Conservation (phyloP, 441 rosid species). For the Pelargonium citronellum region DNA sequence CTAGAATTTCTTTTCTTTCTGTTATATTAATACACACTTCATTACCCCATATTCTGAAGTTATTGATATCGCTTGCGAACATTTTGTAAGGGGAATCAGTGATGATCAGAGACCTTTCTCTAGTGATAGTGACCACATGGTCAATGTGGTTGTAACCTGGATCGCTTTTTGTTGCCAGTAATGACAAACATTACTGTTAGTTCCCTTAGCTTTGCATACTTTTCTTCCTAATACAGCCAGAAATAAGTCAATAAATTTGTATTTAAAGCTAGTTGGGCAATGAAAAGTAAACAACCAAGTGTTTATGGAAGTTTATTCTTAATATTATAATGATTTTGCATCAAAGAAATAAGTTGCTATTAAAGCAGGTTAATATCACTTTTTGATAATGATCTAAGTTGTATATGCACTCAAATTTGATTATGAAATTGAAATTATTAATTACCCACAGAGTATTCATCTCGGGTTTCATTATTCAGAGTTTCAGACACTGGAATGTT, state of each 20-base stretch:
- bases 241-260: neutral
- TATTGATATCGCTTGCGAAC: neutral
- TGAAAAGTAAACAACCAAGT: neutral
- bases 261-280: neutral
- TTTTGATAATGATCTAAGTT: neutral
- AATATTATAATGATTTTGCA: neutral
- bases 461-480: neutral
- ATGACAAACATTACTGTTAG: no score
- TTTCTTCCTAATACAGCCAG: neutral
- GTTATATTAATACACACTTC: neutral
- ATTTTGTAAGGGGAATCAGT: no score
- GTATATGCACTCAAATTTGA: neutral
- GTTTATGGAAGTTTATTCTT: conserved; percentile 1
- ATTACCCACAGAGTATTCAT: neutral
- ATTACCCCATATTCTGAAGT: neutral
- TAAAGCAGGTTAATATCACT: neutral
- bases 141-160: no score
- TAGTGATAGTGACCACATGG: no score
- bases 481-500: neutral
- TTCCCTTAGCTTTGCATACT: neutral
- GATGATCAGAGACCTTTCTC: no score
- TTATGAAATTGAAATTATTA: neutral
- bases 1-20: neutral
- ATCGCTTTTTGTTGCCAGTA: no score
- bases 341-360: neutral